Evolutionary conservation across 768 basidiomycete species (phyloP), one percentile per base, ranked within the genome.

Genomic region (Podaxis sp.): DNA sequence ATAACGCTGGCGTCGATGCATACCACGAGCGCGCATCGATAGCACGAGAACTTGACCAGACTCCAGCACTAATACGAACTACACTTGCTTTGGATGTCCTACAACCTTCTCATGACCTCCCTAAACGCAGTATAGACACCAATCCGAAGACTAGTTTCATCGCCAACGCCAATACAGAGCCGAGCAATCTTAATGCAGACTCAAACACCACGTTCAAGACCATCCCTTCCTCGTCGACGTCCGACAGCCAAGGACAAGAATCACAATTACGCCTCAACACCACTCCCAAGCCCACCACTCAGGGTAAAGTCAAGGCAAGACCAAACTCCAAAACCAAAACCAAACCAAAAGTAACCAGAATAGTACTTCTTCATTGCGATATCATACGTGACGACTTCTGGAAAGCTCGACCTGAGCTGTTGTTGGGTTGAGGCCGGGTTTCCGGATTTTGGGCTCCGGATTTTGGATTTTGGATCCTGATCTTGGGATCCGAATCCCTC

Each of bases 301-400:
- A 66, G 54, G 70, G 68, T 59, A 60, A 70, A 66, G 44, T 40
- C 44, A 69, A 67, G 58, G 63, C 65, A 56, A 72, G 66, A 15
- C 56, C 63, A 66, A 67, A 64, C 63, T 65, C 62, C 53, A 44
- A 66, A 55, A 22, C 33, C 15, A 66, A 77, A 60, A 62, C 73
- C 11, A 62, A 62, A 44, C 54, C 7, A 4, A 54, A 53, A 26
- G 73, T 69, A 63, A 84, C 77, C 24, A 78, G 69, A 69, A 76
- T 93, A 52, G 80, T 78, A 4, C 76, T 94, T 1, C 66, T 88
- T 26, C 93, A 96, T 66, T 91, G 88, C 71, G 95, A 96, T 75
- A 83, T 96, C 63, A 95, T 96, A 63, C 81, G 82, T 58, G 86
- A 91, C 58, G 83, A 80, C 0, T 96, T 96, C 74, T 97, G 95